Evolutionary conservation across 768 basidiomycete genomes (phyloP).

Genomic region (Pholiota molesta): DNA sequence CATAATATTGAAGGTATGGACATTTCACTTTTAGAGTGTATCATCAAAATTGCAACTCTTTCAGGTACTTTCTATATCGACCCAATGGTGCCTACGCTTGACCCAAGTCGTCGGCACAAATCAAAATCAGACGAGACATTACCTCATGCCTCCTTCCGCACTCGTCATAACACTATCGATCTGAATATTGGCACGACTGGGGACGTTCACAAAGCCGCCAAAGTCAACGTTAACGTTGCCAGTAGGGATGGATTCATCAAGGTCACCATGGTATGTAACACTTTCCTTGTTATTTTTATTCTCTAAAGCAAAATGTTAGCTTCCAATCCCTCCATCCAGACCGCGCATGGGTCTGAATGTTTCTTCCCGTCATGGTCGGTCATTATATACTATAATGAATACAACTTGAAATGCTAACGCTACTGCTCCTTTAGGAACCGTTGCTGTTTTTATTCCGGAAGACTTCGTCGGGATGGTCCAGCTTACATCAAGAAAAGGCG

Average conservation of each 20-base stretch:
- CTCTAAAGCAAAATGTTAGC: conserved; percentile 22
- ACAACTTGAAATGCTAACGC: neutral
- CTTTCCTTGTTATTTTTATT: neutral
- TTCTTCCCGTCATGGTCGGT: conserved; percentile 35
- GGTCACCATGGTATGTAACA: conserved; percentile 39
- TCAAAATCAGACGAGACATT: conserved; percentile 29
- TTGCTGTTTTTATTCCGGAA: conserved; percentile 37
- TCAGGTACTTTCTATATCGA: conserved; percentile 47
- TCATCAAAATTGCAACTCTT: neutral
- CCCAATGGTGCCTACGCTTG: conserved; percentile 34
- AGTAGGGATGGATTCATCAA: conserved; percentile 40
- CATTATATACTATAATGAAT: neutral
- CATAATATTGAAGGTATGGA: conserved; percentile 35
- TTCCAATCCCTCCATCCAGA: conserved; percentile 32
- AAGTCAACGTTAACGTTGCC: conserved; percentile 39
- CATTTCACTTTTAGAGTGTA: neutral
- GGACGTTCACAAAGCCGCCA: conserved; percentile 28
- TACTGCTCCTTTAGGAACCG: conserved; percentile 29
- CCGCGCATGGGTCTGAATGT: conserved; percentile 43
- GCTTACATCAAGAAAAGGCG: conserved; percentile 34
- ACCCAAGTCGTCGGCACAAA: conserved; percentile 24
- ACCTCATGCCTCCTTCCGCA: conserved; percentile 44
- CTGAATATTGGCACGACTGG: conserved; percentile 43
- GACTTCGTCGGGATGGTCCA: conserved; percentile 41
- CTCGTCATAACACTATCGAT: conserved; percentile 41